Evolutionary conservation across 768 basidiomycete species (phyloP).

Genomic region (Pleurotus pulmonarius): DNA sequence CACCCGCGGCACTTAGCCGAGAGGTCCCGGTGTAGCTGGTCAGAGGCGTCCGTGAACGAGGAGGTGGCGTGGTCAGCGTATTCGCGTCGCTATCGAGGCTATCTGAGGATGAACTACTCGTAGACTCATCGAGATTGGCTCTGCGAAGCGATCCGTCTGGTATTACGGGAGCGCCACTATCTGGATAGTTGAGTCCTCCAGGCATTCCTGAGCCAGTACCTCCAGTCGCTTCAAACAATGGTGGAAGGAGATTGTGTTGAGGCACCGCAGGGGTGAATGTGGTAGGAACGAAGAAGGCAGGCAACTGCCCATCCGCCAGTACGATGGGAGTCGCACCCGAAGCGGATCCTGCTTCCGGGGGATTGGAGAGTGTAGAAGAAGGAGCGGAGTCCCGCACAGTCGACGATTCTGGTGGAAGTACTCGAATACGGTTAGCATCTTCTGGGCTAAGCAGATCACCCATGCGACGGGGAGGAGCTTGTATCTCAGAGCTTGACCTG

Average conservation of each 20-base stretch:
- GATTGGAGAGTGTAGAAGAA: slow-evolving; percentile 5
- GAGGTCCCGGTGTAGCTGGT: slow-evolving; percentile 3
- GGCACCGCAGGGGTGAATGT: slow-evolving; percentile 7
- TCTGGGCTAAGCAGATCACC: slow-evolving; percentile 10
- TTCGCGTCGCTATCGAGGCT: slow-evolving; percentile 2
- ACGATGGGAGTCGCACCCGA: slow-evolving; percentile 8
- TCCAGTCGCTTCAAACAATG: neutral
- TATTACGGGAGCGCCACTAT: slow-evolving; percentile 4
- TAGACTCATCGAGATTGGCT: slow-evolving; percentile 6
- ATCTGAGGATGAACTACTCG: neutral
- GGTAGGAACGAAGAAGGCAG: slow-evolving; percentile 7
- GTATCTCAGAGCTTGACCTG: slow-evolving; percentile 12
- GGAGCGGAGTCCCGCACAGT: slow-evolving; percentile 1
- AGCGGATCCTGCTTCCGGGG: slow-evolving; percentile 3
- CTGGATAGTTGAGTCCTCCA: neutral
- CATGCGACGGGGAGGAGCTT: neutral
- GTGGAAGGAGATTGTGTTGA: neutral
- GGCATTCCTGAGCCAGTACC: neutral
- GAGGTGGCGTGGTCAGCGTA: slow-evolving; percentile 4
- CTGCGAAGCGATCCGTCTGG: slow-evolving; percentile 7
- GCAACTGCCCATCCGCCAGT: slow-evolving; percentile 7
- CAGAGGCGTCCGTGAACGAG: neutral
- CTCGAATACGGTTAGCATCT: slow-evolving; percentile 8
- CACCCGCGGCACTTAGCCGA: slow-evolving; percentile 2
- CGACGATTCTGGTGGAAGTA: slow-evolving; percentile 1